These are phyloP conservation scores for Globisporangium apiculatum DNA, from an alignment of 352 stramenopile genomes.

Conservation along the genomic window DNA sequence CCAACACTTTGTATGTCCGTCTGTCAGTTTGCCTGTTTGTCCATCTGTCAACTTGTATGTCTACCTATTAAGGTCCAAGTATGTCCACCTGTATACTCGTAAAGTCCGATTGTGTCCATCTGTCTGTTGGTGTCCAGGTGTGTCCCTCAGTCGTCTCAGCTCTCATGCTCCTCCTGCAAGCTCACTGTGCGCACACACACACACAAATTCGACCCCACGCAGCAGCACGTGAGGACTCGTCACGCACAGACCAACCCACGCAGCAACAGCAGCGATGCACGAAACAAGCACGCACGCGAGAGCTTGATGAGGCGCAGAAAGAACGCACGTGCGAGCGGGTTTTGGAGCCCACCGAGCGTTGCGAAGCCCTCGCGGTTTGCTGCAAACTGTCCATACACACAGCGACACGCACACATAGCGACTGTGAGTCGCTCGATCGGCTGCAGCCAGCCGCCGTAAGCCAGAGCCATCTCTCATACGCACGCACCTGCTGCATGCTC, in stretches of 20 bases:
- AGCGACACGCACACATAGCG: background rate
- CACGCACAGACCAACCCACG: background rate
- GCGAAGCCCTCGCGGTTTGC: constrained; percentile 38
- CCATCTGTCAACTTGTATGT: too few species aligned
- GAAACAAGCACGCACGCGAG: constrained; percentile 27
- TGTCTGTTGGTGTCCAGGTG: too few species aligned
- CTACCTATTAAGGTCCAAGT: too few species aligned
- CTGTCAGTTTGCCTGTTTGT: too few species aligned
- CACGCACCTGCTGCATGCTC: constrained; percentile 52
- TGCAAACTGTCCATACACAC: constrained; percentile 33
- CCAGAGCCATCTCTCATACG: background rate
- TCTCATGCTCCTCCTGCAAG: background rate
- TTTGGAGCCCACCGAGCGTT: constrained; percentile 20
- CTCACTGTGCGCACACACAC: constrained; percentile 5
- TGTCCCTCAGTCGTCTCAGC: too few species aligned
- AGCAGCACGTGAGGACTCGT: too few species aligned
- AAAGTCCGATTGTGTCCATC: too few species aligned
- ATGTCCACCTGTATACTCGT: too few species aligned
- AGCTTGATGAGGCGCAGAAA: constrained; percentile 60
- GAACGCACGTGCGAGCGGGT: constrained; percentile 41
- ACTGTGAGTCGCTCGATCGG: background rate
- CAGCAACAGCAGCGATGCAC: too few species aligned
- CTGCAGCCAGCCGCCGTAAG: background rate
- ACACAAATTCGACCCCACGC: constrained; percentile 11
- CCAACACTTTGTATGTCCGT: too few species aligned